Evolutionary conservation across 805 yeast species (phyloP), one percentile per base, ranked within the genome.

Genomic region (Kregervanrija delftensis): DNA sequence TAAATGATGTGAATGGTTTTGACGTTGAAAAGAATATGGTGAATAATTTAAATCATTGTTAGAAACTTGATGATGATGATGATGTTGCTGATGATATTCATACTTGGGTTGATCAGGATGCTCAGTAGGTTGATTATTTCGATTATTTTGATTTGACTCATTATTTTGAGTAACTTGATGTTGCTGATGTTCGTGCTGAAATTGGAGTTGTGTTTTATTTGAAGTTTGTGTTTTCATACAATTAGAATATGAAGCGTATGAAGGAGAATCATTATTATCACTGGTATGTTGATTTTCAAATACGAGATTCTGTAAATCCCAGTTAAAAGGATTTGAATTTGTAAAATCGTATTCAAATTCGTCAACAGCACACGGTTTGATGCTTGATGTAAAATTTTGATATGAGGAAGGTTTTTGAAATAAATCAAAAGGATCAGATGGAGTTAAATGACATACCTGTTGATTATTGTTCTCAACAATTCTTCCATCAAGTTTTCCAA

Each of bases 321-420:
- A 62, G 47, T 55, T 54, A 34, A 59, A 44, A 2, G 65, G 64
- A 38, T 57, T 60, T 11, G 58, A 41, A 28, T 51, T 45, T 5
- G 55, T 48, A 43, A 60, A 61, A 41, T 61, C 61, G 35, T 56
- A 59, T 36, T 61, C 63, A 39, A 50, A 58, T 33, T 60, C 63
- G 36, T 55, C 59, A 15, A 62, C 63, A 11, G 65, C 66, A 51
- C 65, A 62, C 8, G 57, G 44, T 41, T 36, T 52, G 31, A 49
- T 28, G 15, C 15, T 42, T 12, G 53, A 39, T 4, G 13, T 28
- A 15, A 48, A 39, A 22, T 16, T 28, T 8, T 39, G 15, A 8
- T 22, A 22, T 22, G 28, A 22, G 28, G 28, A 22, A 22, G 28
- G 8, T 22, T 4, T 22, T 22, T 22, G 28, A 6, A 22, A 22